Base-by-base conservation (phyloP, 75 land plant genomes). In the Chamaecyparis obtusa region DNA sequence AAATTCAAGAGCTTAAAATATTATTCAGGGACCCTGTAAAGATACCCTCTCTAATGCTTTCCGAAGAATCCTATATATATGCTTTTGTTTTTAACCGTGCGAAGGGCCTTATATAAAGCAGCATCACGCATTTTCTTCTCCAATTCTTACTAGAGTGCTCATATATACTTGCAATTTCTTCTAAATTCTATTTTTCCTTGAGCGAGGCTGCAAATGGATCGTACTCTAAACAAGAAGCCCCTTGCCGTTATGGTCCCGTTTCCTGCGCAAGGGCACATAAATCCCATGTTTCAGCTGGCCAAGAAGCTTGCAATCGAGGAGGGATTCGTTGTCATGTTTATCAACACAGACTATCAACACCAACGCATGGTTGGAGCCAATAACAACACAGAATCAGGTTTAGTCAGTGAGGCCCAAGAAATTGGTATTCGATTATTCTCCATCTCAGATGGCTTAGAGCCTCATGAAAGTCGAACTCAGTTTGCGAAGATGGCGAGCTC, bases 181-280 rank as follows among this genome's bases (percentile, higher is more conserved):
- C 46, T 5, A 1, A 44, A 5, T 5, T 44, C 46, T 44, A 44
- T 3, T 1, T 44, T 44, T 44, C 2, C 46, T 44, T 0, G 6
- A 3, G 46, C 1, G 75, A 24, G 35, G 32, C 10, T 9, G 35
- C 7, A 6, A 32, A 71, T 71, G 75, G 75, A 13, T 10, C 35
- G 35, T 71, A 71, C 9, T n/a, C 7, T 71, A 32, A 32, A 32
- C 30, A 71, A 39, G 81, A 37, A 35, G 43, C 46, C 7, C 24
- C 89, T 88, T 32, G 87, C 87, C 0, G 77, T 90, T 32, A 51
- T 83, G 21, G 46, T 90, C 15, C 89, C 89, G 77, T 87, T 80
- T 11, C 91, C 89, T 27, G 81, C 56, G 24, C 89, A 90, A 85
- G 91, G 91, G 19, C 90, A 85, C 35, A 32, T 90, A 41, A 90